A percentile compares a stretch with the other conserved stretches of the same genome.
Conservation (phyloP, 306 rosid species). For the Quercus rubra region DNA sequence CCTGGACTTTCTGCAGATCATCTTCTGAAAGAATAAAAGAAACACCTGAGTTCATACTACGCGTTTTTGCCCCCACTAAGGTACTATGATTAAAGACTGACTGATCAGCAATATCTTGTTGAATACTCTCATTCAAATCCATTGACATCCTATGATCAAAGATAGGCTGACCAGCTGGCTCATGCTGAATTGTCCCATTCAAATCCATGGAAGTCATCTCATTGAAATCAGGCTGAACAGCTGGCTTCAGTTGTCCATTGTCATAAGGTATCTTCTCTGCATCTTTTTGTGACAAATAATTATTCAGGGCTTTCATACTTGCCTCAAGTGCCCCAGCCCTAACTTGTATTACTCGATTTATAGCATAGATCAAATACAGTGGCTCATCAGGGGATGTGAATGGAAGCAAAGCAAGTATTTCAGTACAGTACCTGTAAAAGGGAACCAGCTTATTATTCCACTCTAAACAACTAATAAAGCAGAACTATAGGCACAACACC, state of each 20-base stretch:
- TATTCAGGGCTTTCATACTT: conserved; percentile 74
- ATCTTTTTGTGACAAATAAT: conserved; percentile 53
- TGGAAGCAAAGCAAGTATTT: conserved; percentile 86
- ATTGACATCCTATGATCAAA: conserved; percentile 36
- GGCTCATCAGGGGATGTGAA: conserved; percentile 87
- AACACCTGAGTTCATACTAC: conserved; percentile 26
- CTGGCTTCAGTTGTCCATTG: conserved; percentile 53
- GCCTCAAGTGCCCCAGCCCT: conserved; percentile 87
- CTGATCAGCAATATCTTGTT: conserved; percentile 44
- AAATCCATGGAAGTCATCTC: conserved; percentile 44
- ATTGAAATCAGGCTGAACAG: conserved; percentile 22
- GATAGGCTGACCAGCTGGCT: conserved; percentile 26
- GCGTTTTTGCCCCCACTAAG: conserved; percentile 33
- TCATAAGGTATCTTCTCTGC: conserved; percentile 37
- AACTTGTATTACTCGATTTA: conserved; percentile 89
- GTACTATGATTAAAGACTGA: conserved; percentile 35
- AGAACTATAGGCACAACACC: conserved; percentile 10
- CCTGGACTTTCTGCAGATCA: conserved; percentile 79
- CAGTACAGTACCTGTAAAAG: conserved; percentile 81
- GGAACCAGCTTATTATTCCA: conserved; percentile 16
- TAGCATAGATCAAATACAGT: conserved; percentile 79
- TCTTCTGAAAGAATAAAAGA: conserved; percentile 52
- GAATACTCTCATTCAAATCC: conserved; percentile 68
- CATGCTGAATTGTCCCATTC: conserved; percentile 47
- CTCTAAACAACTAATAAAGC: conserved; percentile 16